Base-by-base conservation (phyloP, 2,329 filamentous ascomycete species). In the Pyrenochaeta sp. region DNA sequence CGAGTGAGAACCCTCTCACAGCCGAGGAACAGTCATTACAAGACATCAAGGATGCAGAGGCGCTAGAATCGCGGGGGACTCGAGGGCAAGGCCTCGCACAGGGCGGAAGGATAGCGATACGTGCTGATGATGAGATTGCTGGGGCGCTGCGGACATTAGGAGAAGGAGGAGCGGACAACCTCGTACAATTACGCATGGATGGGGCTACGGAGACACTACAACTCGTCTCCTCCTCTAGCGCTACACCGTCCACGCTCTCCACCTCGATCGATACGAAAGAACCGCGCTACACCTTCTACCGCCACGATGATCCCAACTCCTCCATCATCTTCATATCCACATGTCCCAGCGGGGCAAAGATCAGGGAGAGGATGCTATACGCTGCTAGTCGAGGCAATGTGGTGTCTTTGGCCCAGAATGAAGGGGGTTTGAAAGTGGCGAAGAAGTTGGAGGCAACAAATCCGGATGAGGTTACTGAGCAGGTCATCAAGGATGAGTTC, bases 331-430 rank as follows among this genome's bases (percentile, higher is more conserved):
- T 95, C 80, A 88, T 95, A 73, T 94, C 93, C 79, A 94, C 91
- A 5, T 93, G 91, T 75, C 92, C 92, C 0, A 81, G 85, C 0
- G 85, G 82, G 28, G 87, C 84, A 51, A 91, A 88, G 78, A 91
- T 95, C 80, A 93, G 92, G 80, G 90, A 91, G 78, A 85, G 91
- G 63, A 96, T 96, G 92, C 78, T 95, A 72, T 95, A 95, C 75
- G 91, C 91, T 25, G 86, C 85, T 52, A 85, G 83, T 57, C 82
- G 86, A 66, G 79, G 80, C 28, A 81, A 81, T 25, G 90, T 91
- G 2, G 81, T 93, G 30, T 78, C 81, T n/a, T 76, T 89, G 34
- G 91, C 91, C 19, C 86, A 88, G 68, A 79, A 78, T 36, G 86
- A 91, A 65, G 89, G 86, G 1, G 88, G 88, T 0, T 72, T 94